A percentile compares a stretch with the other conserved stretches of the same genome.
Evolutionary conservation across 2,329 filamentous ascomycete species (phyloP).

Genomic region (Penicillium sp.): DNA sequence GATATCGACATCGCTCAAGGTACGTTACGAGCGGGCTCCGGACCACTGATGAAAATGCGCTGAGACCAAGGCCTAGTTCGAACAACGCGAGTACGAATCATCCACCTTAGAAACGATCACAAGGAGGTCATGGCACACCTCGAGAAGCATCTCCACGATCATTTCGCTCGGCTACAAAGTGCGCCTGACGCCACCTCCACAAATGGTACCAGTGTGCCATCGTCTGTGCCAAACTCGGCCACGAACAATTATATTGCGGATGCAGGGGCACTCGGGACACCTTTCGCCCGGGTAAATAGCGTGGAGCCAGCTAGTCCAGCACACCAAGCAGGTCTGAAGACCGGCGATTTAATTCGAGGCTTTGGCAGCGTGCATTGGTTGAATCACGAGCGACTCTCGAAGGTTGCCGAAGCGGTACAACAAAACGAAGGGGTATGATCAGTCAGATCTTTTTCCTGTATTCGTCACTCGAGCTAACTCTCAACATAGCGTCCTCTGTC

Average conservation of each 20-base stretch:
- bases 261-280: constrained; percentile 48
- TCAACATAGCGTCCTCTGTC: constrained; percentile 59
- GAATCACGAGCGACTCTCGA: constrained; percentile 81
- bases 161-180: constrained; percentile 70
- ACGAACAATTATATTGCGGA: constrained; percentile 21
- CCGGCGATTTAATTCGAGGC: constrained; percentile 73
- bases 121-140: constrained; percentile 79
- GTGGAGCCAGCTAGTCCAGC: constrained; percentile 77
- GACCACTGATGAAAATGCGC: constrained; percentile 7
- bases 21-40: constrained; percentile 42
- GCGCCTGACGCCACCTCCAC: constrained; percentile 39
- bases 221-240: constrained; percentile 19
- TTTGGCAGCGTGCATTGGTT: constrained; percentile 79
- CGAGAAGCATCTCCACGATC: constrained; percentile 80
- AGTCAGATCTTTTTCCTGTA: not conserved
- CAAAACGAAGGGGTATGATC: constrained; percentile 77
- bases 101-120: constrained; percentile 86
- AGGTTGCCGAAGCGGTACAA: constrained; percentile 83
- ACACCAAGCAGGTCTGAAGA: constrained; percentile 70
- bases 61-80: constrained; percentile 58
- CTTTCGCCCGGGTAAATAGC: constrained; percentile 87
- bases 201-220: constrained; percentile 24
- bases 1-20: constrained; percentile 95
- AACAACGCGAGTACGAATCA: constrained; percentile 86
- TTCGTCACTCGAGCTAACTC: constrained; percentile 1